Conservation (phyloP, 2,329 filamentous ascomycete genomes). For the Cryphonectria japonica region DNA sequence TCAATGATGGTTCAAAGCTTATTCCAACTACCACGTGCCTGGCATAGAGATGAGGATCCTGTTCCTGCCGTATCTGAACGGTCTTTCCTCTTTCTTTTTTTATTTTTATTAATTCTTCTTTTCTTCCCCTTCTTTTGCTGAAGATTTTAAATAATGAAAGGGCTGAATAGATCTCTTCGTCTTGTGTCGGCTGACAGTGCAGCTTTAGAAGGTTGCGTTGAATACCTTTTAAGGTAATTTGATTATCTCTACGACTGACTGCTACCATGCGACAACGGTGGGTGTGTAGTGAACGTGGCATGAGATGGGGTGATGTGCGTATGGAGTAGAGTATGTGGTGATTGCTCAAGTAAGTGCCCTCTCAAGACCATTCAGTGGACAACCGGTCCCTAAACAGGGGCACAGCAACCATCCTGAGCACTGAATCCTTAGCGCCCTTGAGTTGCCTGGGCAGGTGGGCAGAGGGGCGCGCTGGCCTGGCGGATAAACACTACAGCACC, state of each 20-base stretch:
- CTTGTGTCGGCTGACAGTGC: background rate
- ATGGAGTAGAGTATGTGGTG: no score
- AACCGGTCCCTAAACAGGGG: background rate
- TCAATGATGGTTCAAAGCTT: background rate
- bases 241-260: no score
- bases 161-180: background rate
- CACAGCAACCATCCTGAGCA: background rate
- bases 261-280: no score
- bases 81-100: background rate
- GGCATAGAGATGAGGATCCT: background rate
- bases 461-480: background rate
- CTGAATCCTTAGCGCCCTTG: background rate
- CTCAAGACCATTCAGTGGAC: background rate
- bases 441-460: background rate
- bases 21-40: background rate
- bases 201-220: no score
- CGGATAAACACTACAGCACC: background rate
- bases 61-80: no score
- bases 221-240: no score
- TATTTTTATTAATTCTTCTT: no score
- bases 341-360: no score
- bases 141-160: background rate
- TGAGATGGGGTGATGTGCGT: no score
- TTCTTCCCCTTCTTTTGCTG: no score
- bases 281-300: no score